Conservation (phyloP, 371 early-diverging fungal genomes). For the Apophysomyces variabilis region DNA sequence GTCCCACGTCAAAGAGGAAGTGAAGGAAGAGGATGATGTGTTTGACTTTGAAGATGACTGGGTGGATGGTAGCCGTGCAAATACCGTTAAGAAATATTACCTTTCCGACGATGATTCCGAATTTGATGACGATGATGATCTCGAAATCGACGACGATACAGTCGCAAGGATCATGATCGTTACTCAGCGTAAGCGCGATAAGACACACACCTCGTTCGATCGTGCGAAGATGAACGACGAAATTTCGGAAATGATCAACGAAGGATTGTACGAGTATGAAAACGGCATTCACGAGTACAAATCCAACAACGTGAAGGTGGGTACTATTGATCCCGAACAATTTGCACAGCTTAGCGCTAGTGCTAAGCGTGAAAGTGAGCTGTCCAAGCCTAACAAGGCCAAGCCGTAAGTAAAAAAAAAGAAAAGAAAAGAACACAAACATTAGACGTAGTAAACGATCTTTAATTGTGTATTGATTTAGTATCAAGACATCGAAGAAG, state of each 20-base stretch:
- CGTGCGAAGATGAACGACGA: constrained; percentile 88
- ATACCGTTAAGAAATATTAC: constrained; percentile 69
- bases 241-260: constrained; percentile 91
- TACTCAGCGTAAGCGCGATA: constrained; percentile 82
- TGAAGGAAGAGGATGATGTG: constrained; percentile 68
- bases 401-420: constrained; percentile 22
- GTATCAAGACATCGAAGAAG: constrained; percentile 44
- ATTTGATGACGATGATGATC: constrained; percentile 66
- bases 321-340: constrained; percentile 68
- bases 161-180: constrained; percentile 91
- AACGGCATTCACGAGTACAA: constrained; percentile 58
- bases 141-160: constrained; percentile 85
- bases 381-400: constrained; percentile 17
- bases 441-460: neutral
- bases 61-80: constrained; percentile 57
- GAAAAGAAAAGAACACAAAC: neutral
- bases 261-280: constrained; percentile 92
- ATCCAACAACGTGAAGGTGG: constrained; percentile 62
- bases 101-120: constrained; percentile 68
- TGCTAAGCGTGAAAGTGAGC: constrained; percentile 23
- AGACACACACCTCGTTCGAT: constrained; percentile 74
- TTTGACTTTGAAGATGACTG: constrained; percentile 78
- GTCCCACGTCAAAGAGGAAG: constrained; percentile 17
- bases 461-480: neutral
- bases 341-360: constrained; percentile 56